Evolutionary conservation across 495 filamentous ascomycete genomes (phyloP).

Genomic region (Hypoxylon rickii): DNA sequence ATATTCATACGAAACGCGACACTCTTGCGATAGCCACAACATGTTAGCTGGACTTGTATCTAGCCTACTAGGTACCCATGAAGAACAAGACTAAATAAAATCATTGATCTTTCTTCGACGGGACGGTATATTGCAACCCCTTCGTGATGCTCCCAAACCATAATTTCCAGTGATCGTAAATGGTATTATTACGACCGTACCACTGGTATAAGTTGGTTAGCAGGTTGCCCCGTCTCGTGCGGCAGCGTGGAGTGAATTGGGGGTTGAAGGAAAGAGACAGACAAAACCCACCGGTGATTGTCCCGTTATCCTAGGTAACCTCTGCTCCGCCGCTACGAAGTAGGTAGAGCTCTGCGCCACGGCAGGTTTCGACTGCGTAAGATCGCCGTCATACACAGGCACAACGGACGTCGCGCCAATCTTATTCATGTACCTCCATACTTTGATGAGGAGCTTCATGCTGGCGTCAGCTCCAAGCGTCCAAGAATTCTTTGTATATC

Average conservation of each 20-base stretch:
- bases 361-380: conserved; percentile 24
- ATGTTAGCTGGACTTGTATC: too few relatives aligned
- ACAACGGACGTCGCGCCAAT: conserved; percentile 37
- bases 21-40: too few relatives aligned
- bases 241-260: too few relatives aligned
- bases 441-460: conserved; percentile 39
- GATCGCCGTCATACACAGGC: conserved; percentile 31
- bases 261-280: not conserved
- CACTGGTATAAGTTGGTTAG: conserved; percentile 18
- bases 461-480: conserved; percentile 51
- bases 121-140: conserved; percentile 36
- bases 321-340: conserved; percentile 34
- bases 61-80: too few relatives aligned
- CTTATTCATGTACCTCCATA: conserved; percentile 45
- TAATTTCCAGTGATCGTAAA: conserved; percentile 34
- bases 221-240: not conserved
- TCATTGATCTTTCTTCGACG: conserved; percentile 19
- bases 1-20: too few relatives aligned
- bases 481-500: conserved; percentile 60
- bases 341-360: conserved; percentile 42
- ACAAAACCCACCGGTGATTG: conserved; percentile 39
- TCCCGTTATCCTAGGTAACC: conserved; percentile 39
- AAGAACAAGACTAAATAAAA: too few relatives aligned
- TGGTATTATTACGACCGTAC: conserved; percentile 37
- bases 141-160: conserved; percentile 37